These are phyloP conservation scores for Aspergillus texensis DNA, from an alignment of 2,329 filamentous ascomycete genomes.

Conservation along the genomic window DNA sequence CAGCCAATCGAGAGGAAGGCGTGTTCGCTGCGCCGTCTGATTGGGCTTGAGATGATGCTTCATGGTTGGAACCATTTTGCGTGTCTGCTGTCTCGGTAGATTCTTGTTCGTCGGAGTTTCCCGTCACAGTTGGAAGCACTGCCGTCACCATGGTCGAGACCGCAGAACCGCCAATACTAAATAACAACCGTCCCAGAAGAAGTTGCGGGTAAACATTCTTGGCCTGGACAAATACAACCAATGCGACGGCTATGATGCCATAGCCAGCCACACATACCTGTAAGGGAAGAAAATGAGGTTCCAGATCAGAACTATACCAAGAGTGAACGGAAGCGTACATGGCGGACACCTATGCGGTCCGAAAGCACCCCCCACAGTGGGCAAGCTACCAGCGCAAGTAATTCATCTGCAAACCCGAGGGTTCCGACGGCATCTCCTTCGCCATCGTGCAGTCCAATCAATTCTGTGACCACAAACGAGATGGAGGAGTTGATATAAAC, in stretches of 20 bases:
- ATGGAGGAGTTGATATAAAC: constrained; percentile 68
- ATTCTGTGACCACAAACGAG: constrained; percentile 66
- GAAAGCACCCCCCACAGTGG: constrained; percentile 54
- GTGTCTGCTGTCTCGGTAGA: constrained; percentile 63
- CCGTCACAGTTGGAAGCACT: constrained; percentile 74
- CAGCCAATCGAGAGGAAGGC: constrained; percentile 70
- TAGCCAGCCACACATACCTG: constrained; percentile 72
- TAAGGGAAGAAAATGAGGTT: constrained; percentile 2
- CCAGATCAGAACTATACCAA: background rate
- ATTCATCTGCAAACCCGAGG: constrained; percentile 53
- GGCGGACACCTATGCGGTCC: constrained; percentile 51
- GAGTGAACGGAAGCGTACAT: constrained; percentile 37
- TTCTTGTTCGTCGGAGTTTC: constrained; percentile 32
- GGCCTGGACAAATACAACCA: constrained; percentile 83
- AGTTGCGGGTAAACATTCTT: constrained; percentile 86
- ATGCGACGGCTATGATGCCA: constrained; percentile 72
- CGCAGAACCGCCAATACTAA: constrained; percentile 89
- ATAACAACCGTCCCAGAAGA: constrained; percentile 79
- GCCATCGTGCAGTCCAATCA: constrained; percentile 57
- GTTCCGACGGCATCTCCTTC: constrained; percentile 65
- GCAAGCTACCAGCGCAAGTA: constrained; percentile 52
- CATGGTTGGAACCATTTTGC: constrained; percentile 37
- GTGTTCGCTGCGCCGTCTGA: constrained; percentile 25
- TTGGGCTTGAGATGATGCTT: constrained; percentile 9
- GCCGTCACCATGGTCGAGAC: constrained; percentile 98